Base-by-base conservation (phyloP, 2,329 filamentous ascomycete genomes). In the Trichoderma koningiopsis region DNA sequence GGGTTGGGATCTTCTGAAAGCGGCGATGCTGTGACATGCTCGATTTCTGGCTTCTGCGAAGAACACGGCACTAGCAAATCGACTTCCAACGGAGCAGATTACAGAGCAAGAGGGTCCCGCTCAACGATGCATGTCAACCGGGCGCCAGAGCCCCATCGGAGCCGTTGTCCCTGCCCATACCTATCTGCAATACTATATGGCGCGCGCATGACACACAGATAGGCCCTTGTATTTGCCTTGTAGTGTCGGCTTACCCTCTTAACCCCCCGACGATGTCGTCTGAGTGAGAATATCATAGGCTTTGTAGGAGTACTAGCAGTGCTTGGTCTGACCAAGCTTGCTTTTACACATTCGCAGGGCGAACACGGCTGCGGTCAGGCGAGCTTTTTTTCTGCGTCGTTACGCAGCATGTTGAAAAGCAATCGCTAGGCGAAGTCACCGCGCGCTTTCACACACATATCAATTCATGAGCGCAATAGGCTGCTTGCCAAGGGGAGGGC, bases 41-140 rank as follows among this genome's bases (percentile, higher is more conserved):
- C 5, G 19, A 16, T 57, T n/a, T 35, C 47, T 5, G n/a, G 40
- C 19, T 43, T 43, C 40, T 43, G 19, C 40, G 7, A n/a, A 43
- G 16, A n/a, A n/a, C 19, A n/a, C 40, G 40, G 7, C 40, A n/a
- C 40, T 43, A 43, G 40, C 19, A 58, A 33, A 58, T 31, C 57
- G 40, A 40, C 57, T 40, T 27, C 19, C 8, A 4, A 29, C 16
- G 31, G 4, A 33, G 19, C 27, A 40, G 10, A 43, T 43, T n/a
- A 24, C 31, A 37, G n/a, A 67, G 40, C 29, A 31, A 19, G 55
- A 37, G 5, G 40, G 57, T 35, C 33, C 52, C 33, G 19, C 35
- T 19, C 31, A 52, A 19, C 16, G 37, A 58, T 31, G 55, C 55
- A 52, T 59, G 37, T 37, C 64, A 59, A 67, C 40, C 40, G 64